Conservation (phyloP, 768 basidiomycete genomes). For the Leccinum aurantiacum region DNA sequence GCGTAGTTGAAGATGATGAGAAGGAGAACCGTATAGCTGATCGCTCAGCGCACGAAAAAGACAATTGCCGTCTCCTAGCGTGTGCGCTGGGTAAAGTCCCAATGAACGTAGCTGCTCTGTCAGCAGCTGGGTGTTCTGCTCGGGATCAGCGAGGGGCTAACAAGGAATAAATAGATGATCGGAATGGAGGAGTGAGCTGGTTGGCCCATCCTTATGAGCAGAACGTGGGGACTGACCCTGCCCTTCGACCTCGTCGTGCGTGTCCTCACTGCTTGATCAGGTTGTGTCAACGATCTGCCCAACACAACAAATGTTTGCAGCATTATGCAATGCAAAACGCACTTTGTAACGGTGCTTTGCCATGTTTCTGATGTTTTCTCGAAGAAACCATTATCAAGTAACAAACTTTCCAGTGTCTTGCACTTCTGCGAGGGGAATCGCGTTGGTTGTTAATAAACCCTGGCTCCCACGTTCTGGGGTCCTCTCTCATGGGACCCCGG, state of each 20-base stretch:
- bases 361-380: conserved; percentile 40
- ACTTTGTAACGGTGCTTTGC: conserved; percentile 39
- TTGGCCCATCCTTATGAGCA: conserved; percentile 16
- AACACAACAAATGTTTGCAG: conserved; percentile 29
- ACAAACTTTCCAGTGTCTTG: conserved; percentile 30
- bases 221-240: conserved; percentile 44
- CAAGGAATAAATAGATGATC: conserved; percentile 12
- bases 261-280: conserved; percentile 45
- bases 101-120: conserved; percentile 71
- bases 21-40: conserved; percentile 77
- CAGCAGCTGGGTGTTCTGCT: conserved; percentile 63
- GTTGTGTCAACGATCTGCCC: conserved; percentile 26
- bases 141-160: conserved; percentile 55
- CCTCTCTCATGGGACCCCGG: conserved; percentile 31
- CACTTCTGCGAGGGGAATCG: conserved; percentile 27
- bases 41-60: conserved; percentile 89
- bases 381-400: conserved; percentile 42
- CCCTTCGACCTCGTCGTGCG: conserved; percentile 61
- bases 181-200: conserved; percentile 18
- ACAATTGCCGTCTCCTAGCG: conserved; percentile 90
- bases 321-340: conserved; percentile 33
- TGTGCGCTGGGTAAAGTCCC: conserved; percentile 85
- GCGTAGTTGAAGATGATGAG: conserved; percentile 66
- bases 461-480: conserved; percentile 35
- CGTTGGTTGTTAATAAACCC: conserved; percentile 39